Evolutionary conservation across 305 asterid genomes (phyloP), one percentile per base, ranked within the genome.

Genomic region (Rubia peregrina): DNA sequence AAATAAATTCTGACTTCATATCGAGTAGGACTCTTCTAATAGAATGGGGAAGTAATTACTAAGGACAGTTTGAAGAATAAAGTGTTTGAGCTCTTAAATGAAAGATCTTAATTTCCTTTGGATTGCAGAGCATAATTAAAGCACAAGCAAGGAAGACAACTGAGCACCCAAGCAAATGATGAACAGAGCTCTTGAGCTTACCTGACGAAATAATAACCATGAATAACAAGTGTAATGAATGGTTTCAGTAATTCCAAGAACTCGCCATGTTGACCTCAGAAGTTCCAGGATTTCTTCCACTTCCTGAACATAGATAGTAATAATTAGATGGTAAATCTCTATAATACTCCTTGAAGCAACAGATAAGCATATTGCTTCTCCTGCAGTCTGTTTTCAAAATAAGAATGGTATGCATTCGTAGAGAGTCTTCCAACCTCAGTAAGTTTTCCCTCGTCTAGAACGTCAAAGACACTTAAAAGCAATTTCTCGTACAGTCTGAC

Each of bases 251-350:
- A 94, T 86, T 79, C 99, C 99, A 73, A 94, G 84, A 78, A 89
- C 79, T 78, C 92, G 96, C 98, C 99, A 94, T 33, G 98, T 86
- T 53, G 93, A 89, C 86, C 91, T 94, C 71, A 91, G 83, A 76
- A 94, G 99, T 90, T 94, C 99, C 88, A 94, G 81, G 85, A 94
- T 91, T 84, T 94, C 98, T 83, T 94, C 99, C 76, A 94, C 96
- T 88, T 94, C 99, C 99, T 94, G 95, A 71, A 43, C 61, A 84
- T 36, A 76, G 74, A 75, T 73, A 57, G 72, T 74, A 55, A 68
- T 74, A 71, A 67, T 69, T 72, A 57, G 16, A 40, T 51, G 44
- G 9, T 5, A 57, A 43, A 17, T 12, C 10, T 12, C 19, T 51
- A 21, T 38, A 21, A n/a, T 53, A 51, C 57, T 40, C 48, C 59